Base-by-base conservation (phyloP, 306 rosid species). In the Ceratonia siliqua region DNA sequence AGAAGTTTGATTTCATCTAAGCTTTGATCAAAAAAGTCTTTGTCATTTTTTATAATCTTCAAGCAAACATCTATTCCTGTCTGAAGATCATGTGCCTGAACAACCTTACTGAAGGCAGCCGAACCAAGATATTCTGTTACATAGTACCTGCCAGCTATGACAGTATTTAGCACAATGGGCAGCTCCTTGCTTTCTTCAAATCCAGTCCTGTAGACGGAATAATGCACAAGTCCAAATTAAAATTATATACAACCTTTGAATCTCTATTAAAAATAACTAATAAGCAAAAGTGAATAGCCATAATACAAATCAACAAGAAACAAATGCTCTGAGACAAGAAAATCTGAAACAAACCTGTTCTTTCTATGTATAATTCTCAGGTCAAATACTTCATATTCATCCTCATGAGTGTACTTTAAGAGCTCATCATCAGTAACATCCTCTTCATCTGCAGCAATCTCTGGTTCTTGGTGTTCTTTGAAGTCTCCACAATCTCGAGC, bases 121-220 rank as follows among this genome's bases (percentile, higher is more conserved):
- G 99, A 95, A 82, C 99, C 98, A 21, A 95, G 83, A 79, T 95
- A 92, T 62, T 92, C 99, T 4, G 98, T 95, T 20, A 95, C 45
- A 68, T 85, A 92, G 83, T 92, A 95, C 79, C 98, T 86, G 57
- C 99, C 89, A 22, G 93, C 99, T 78, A 95, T 70, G 78, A 95
- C 84, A 4, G 89, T 61, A 72, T 95, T 92, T 67, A 95, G 76
- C 85, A 90, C 94, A 81, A 95, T 86, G 13, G 92, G 97, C 11
- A 95, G 74, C 79, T 95, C 99, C 92, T 92, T 95, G 91, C 81
- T 90, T 81, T 85, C 99, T 86, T 95, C 99, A 78, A 95, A 95
- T 77, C 99, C 99, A 69, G 99, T 95, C 92, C 99, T 95, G 89
- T 46, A 80, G 59, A 80, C 49, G 78, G 80, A 80, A 81, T 32